Base-by-base conservation (phyloP, 441 rosid genomes). In the Adansonia grandidieri region DNA sequence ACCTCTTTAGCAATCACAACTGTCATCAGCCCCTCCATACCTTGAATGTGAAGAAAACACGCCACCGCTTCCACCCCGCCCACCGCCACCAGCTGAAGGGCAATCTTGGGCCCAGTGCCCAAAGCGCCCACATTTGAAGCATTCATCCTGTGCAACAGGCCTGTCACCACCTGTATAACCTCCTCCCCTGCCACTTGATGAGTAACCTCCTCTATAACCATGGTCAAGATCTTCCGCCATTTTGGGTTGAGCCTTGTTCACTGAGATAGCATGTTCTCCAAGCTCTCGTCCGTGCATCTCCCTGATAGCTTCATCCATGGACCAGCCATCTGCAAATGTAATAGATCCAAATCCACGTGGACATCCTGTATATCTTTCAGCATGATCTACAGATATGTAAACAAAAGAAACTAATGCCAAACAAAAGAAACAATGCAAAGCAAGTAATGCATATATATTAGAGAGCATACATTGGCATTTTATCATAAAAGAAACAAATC, bases 41-140 rank as follows among this genome's bases (percentile, higher is more conserved):
- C 97, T 87, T 71, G 91, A 85, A 66, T 91, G 95, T 22, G 97
- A 90, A 51, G 99, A 86, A 77, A 90, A 82, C 24, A 92, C 80
- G 76, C 95, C 88, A 58, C 84, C 91, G 57, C 82, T 83, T 19
- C 89, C 90, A 56, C 93, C 97, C 66, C 96, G 91, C 69, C 91
- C 95, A 83, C 93, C 1, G 32, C 32, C 89, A 85, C 91, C 90
- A 84, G 87, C 93, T 53, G 97, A 86, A 44, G 98, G 93, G 76
- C 99, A 94, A 79, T 94, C 97, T 42, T 98, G 90, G 11, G 99
- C 99, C 99, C 99, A 96, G 42, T 96, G 99, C 58, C 99, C 98
- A 9, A 72, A 80, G 65, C 94, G 89, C 73, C 99, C 98, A 82
- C 99, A 96, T 82, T 93, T 96, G 87, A 91, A 96, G 88, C 99